These are phyloP conservation scores for Fraxinus floribunda DNA, from an alignment of 305 asterid genomes.

Conservation along the genomic window DNA sequence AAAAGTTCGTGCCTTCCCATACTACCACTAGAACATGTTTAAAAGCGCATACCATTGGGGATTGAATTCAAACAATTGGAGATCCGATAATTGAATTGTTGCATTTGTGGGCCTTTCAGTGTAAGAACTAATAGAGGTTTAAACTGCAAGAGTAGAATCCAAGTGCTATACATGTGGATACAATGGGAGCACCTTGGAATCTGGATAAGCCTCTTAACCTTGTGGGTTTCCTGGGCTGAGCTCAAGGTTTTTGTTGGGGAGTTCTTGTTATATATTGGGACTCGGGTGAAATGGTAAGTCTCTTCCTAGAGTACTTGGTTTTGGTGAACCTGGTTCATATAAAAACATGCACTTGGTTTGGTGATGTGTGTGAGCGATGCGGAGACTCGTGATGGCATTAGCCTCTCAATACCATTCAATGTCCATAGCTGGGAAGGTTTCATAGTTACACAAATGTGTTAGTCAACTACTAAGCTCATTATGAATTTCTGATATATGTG, in stretches of 20 bases:
- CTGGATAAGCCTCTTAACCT: neutral
- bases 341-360: neutral
- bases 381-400: neutral
- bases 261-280: neutral
- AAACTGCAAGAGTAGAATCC: neutral
- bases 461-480: neutral
- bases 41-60: neutral
- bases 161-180: neutral
- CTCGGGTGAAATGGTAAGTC: neutral
- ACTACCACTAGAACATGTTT: neutral
- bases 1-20: neutral
- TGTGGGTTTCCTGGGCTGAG: neutral
- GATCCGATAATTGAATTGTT: neutral
- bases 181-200: neutral
- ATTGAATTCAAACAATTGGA: neutral
- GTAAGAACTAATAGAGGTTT: neutral
- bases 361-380: neutral
- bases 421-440: neutral
- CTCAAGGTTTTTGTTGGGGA: neutral
- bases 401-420: neutral
- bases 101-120: neutral
- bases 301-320: neutral
- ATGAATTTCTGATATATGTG: neutral
- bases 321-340: neutral
- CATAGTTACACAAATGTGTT: neutral